A percentile compares a stretch with the other conserved stretches of the same genome.
Conservation (phyloP, 169 alveolate genomes). For the Eimeria sp. region DNA sequence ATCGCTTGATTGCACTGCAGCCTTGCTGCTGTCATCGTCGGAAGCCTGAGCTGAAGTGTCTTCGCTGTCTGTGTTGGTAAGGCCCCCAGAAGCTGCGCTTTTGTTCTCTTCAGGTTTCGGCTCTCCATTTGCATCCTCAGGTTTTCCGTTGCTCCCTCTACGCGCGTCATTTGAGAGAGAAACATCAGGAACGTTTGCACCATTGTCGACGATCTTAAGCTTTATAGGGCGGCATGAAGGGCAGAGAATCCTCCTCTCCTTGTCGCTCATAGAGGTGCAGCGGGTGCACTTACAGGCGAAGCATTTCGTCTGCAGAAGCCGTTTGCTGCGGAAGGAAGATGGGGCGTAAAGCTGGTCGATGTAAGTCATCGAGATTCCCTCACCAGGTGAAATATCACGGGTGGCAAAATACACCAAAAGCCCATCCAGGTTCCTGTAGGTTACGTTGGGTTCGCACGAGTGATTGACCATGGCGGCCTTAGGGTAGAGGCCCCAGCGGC, state of each 20-base stretch:
- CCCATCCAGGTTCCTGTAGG: constrained; percentile 80
- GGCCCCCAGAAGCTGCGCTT: background rate
- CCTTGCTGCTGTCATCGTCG: constrained; percentile 24
- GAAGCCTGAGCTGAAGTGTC: constrained; percentile 68
- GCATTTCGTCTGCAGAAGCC: constrained; percentile 70
- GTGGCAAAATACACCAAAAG: constrained; percentile 73
- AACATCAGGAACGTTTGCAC: background rate
- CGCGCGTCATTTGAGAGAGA: background rate
- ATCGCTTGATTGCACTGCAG: constrained; percentile 34
- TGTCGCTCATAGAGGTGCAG: constrained; percentile 20
- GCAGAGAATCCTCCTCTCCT: constrained; percentile 68
- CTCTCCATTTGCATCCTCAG: background rate
- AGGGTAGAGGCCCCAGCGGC: constrained; percentile 77
- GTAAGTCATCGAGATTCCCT: constrained; percentile 55
- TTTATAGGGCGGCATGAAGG: constrained; percentile 78
- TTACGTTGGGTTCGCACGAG: constrained; percentile 78
- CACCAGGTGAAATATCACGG: constrained; percentile 49
- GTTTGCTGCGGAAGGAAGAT: constrained; percentile 78
- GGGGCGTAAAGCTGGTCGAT: constrained; percentile 76
- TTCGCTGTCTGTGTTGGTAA: constrained; percentile 21
- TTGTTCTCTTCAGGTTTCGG: background rate
- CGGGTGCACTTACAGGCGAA: constrained; percentile 78
- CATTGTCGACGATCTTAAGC: constrained; percentile 60
- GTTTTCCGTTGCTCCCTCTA: background rate
- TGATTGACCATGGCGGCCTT: constrained; percentile 73